Base-by-base conservation (phyloP, 495 filamentous ascomycete species). In the Hypoxylon fragiforme region DNA sequence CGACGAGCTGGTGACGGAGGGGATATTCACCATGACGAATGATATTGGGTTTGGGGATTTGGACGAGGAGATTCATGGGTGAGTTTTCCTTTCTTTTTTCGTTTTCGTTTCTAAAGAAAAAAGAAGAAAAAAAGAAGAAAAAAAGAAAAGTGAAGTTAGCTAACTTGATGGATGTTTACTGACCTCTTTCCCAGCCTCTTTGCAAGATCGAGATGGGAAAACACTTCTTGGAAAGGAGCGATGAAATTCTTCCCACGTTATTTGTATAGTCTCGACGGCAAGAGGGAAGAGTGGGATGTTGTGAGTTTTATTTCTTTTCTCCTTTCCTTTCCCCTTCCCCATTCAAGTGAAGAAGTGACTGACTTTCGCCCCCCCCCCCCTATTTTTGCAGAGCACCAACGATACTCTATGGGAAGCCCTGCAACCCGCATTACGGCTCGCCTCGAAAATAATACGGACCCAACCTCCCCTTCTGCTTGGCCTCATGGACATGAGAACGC, bases 371-470 rank as follows among this genome's bases (percentile, higher is more conserved):
- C n/a, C n/a, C n/a, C n/a, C n/a, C n/a, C n/a, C n/a, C n/a, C n/a
- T n/a, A n/a, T n/a, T n/a, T n/a, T n/a, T n/a, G 9, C 22, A 65
- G 68, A 16, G 1, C 21, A 61, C 14, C 1, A 65, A 73, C 21
- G 62, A 70, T 9, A 13, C 18, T 1, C 8, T 74, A 3, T 73
- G 71, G 70, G 11, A 24, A 3, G 71, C 70, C 0, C n/a, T 74
- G 2, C 65, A 69, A 14, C 70, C 71, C 5, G 67, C 65, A 1
- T 31, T 73, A 6, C 49, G 56, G 9, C 48, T 73, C 8, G 65
- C 41, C 12, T 46, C 70, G 1, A 22, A 73, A 0, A 36, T 74
- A 0, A 4, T 46, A 0, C 41, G 21, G 5, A 39, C 40, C 0
- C 69, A 51, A 6, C 62, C 67, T 7, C 32, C 26, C 15, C 54